These are phyloP conservation scores for Huntiella omanensis DNA, from an alignment of 2,329 filamentous ascomycete genomes.

Conservation along the genomic window DNA sequence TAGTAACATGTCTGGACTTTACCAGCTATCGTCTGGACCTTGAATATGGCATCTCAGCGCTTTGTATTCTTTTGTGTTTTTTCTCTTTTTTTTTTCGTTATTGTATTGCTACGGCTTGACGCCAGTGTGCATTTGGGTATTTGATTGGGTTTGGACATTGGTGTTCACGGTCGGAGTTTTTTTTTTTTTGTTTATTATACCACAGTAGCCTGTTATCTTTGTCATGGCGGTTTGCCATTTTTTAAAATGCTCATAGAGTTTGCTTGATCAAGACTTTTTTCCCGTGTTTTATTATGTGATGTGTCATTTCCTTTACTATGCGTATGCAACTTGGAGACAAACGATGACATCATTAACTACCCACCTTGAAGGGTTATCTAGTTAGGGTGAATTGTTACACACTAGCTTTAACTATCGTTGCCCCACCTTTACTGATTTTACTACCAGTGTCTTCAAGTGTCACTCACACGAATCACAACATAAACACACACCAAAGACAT, in stretches of 20 bases:
- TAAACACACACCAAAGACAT: background rate
- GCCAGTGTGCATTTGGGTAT: background rate
- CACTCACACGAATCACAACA: background rate
- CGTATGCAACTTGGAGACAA: background rate
- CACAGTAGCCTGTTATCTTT: too few species aligned
- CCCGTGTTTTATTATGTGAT: background rate
- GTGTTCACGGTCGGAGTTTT: too few species aligned
- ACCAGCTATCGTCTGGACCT: constrained; percentile 4
- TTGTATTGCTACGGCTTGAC: background rate
- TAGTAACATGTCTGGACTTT: constrained; percentile 4
- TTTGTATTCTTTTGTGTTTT: background rate
- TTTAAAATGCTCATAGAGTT: too few species aligned
- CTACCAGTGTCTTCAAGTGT: background rate
- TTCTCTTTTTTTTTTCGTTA: background rate
- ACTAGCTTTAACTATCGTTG: background rate
- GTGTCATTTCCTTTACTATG: background rate
- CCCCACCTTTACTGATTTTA: background rate
- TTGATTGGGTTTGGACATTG: background rate
- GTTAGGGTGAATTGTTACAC: background rate
- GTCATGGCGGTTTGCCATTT: too few species aligned
- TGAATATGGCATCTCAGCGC: background rate
- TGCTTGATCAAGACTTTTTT: background rate
- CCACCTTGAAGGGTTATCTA: background rate
- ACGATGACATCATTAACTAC: background rate
- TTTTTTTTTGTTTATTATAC: too few species aligned